phyloP scores from a whole-genome alignment of 2,329 filamentous ascomycete genomes.

The Hortaea sp. region DNA sequence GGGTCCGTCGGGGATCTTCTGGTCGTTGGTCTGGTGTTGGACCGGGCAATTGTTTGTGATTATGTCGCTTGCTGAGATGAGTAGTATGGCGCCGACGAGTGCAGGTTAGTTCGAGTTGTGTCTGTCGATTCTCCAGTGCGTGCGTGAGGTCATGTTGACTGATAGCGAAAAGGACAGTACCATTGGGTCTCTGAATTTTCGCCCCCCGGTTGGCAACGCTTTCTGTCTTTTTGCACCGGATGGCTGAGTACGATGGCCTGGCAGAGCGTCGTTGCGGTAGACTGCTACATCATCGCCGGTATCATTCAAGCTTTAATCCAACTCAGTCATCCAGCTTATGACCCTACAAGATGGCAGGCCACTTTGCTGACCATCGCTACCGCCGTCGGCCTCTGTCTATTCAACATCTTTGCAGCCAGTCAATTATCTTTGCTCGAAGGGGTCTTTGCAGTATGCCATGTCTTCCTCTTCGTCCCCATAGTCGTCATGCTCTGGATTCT shows the following conservation, averaged over 20 bases:
- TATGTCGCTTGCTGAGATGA: constrained; percentile 26
- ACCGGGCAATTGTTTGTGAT: constrained; percentile 23
- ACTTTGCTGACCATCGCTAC: constrained; percentile 16
- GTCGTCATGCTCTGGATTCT: constrained; percentile 17
- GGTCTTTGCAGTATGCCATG: constrained; percentile 21
- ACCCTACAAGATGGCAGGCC: constrained; percentile 13
- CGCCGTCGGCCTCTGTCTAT: constrained; percentile 11
- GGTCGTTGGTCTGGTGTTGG: constrained; percentile 18
- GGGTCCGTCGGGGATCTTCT: constrained; percentile 21
- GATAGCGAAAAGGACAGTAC: constrained; percentile 2
- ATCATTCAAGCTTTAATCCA: constrained; percentile 35
- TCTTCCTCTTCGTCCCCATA: constrained; percentile 24
- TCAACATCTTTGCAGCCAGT: constrained; percentile 21
- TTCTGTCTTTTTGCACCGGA: constrained; percentile 36
- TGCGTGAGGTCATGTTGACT: not conserved
- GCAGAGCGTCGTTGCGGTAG: constrained; percentile 30
- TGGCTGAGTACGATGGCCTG: constrained; percentile 27
- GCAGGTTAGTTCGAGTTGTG: constrained; percentile 20
- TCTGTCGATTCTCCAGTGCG: not conserved
- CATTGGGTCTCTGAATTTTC: constrained; percentile 33
- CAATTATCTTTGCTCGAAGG: constrained; percentile 23
- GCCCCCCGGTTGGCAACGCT: constrained; percentile 30
- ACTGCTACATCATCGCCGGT: constrained; percentile 1
- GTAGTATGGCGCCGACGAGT: constrained; percentile 20
- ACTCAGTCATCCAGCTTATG: constrained; percentile 27